phyloP scores from a whole-genome alignment of 1,139 yeast genomes.

The Saccharomyces hybrid region DNA sequence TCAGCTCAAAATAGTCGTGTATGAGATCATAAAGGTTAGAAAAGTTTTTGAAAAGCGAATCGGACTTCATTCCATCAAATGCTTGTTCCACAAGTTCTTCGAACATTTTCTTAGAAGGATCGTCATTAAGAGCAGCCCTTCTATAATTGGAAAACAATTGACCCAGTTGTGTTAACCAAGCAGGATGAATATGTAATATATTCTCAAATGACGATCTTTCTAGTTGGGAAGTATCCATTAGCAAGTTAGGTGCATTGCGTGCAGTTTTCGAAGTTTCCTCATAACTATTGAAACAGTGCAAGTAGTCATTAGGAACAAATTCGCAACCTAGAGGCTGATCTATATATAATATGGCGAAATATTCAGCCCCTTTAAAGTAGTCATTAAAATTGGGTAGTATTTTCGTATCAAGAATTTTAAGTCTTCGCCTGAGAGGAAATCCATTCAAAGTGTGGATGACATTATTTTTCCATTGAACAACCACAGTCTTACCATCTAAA shows the following conservation, averaged over 20 bases:
- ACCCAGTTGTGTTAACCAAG: conserved; percentile 25
- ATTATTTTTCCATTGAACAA: conserved; percentile 45
- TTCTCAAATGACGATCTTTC: conserved; percentile 15
- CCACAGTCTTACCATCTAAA: conserved; percentile 50
- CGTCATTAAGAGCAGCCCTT: conserved; percentile 8
- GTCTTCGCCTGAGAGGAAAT: conserved; percentile 42
- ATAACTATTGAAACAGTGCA: neutral
- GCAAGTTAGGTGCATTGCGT: neutral
- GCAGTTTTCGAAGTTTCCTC: neutral
- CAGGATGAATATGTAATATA: conserved; percentile 19
- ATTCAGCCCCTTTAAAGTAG: conserved; percentile 38
- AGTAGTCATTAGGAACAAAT: conserved; percentile 30
- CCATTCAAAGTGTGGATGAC: conserved; percentile 50
- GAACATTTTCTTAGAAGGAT: conserved; percentile 15
- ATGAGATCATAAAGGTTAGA: conserved; percentile 48
- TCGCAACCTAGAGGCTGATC: conserved; percentile 39
- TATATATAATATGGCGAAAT: conserved; percentile 45
- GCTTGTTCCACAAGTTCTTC: conserved; percentile 13
- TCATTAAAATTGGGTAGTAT: conserved; percentile 40
- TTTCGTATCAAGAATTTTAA: conserved; percentile 40
- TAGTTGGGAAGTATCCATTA: neutral
- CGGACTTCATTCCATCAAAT: conserved; percentile 12
- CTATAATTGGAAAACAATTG: conserved; percentile 24
- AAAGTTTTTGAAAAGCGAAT: conserved; percentile 34
- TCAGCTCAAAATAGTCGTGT: conserved; percentile 63